Base-by-base conservation (phyloP, 176 grass and related monocot genomes). In the Carex parvula region DNA sequence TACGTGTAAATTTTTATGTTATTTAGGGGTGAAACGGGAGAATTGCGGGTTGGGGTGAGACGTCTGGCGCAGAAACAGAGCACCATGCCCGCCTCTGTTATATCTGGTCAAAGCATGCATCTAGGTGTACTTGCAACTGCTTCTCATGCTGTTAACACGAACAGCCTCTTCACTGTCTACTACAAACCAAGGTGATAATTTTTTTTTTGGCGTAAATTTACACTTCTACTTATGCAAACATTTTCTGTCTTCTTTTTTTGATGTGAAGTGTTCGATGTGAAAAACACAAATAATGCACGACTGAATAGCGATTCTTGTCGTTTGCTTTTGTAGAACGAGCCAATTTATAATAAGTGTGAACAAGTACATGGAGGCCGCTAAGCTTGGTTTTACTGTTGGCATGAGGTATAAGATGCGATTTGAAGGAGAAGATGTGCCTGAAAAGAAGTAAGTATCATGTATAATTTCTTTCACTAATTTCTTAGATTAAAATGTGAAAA, bases 61-160 rank as follows among this genome's bases (percentile, higher is more conserved):
- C 88, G 90, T 58, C 81, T 91, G 44, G 91, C 88, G 58, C 85
- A 87, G 66, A 85, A 97, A 87, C 88, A 90, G 73, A 91, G 86
- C 55, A 94, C 89, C 74, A 92, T 97, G 87, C 92, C 94, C 0
- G 73, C 94, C n/a, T 97, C 94, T 29, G 94, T 97, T 53, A 97
- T 97, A 84, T 97, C 94, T 79, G 94, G 92, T 69, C 92, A 97
- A 84, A 97, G 88, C 87, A 97, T 97, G 94, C 94, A 97, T 88
- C 87, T 97, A 66, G 94, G 94, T 29, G 94, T 97, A 16, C 90
- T 97, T 61, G 94, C 94, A 81, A 97, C 94, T 61, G 94, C 94
- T 44, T 94, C 90, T 29, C 94, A 97, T 84, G 92, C 94, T 72
- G 87, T 97, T 42, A 85, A 85, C 11, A 97, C 92, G 21, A 86